A percentile compares a stretch with the other conserved stretches of the same genome.
Conservation (phyloP, 176 grass and related monocot species). For the Oryza officinalis region DNA sequence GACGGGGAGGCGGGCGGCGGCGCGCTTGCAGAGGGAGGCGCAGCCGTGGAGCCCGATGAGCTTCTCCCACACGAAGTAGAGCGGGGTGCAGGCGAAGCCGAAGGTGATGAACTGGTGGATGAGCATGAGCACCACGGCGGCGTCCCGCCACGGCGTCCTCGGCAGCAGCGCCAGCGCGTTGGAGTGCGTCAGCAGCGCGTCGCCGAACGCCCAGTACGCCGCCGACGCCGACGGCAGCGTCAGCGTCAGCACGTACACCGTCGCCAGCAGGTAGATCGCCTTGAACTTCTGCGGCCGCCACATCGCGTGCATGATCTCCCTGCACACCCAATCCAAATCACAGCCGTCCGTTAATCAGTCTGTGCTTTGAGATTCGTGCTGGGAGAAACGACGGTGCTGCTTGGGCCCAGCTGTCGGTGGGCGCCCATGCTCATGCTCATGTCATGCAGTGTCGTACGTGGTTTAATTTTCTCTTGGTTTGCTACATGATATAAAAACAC, state of each 20-base stretch:
- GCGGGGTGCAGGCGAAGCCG: slow-evolving; percentile 96
- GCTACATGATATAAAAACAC: neutral
- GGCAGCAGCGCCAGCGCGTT: slow-evolving; percentile 87
- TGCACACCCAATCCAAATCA: neutral
- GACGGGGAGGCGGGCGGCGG: slow-evolving; percentile 84
- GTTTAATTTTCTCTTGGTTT: slow-evolving; percentile 27
- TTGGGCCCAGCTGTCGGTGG: slow-evolving; percentile 5
- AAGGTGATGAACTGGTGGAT: slow-evolving; percentile 99
- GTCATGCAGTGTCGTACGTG: slow-evolving; percentile 21
- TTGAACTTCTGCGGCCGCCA: slow-evolving; percentile 99
- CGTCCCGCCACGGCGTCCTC: slow-evolving; percentile 60
- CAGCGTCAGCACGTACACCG: slow-evolving; percentile 90
- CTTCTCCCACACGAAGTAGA: slow-evolving; percentile 99
- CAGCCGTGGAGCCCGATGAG: slow-evolving; percentile 91
- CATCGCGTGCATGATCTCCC: slow-evolving; percentile 99
- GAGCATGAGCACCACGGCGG: slow-evolving; percentile 90
- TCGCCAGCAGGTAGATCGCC: slow-evolving; percentile 91
- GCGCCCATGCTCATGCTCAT: neutral
- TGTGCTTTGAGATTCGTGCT: no score
- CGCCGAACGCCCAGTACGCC: slow-evolving; percentile 98
- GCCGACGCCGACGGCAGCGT: slow-evolving; percentile 86
- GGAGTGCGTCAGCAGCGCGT: slow-evolving; percentile 79
- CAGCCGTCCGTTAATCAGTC: no score
- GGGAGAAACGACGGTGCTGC: neutral
- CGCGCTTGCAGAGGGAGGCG: slow-evolving; percentile 82